Percentiles rank a stretch among this genome's conserved stretches.
Evolutionary conservation across 2,329 filamentous ascomycete species (phyloP).

Genomic region (Colletotrichum incanum): DNA sequence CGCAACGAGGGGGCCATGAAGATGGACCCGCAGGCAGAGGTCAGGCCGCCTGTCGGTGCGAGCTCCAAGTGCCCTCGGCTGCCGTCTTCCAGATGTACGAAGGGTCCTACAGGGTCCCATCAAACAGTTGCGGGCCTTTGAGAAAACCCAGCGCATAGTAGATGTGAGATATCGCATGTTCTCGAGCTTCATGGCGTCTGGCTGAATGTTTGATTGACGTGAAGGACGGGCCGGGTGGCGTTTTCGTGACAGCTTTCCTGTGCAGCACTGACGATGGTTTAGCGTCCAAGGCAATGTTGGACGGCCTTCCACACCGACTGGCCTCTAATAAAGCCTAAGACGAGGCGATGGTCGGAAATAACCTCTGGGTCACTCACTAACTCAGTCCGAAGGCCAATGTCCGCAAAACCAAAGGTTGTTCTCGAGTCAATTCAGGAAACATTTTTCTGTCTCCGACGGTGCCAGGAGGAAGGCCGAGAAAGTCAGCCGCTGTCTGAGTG

Average conservation of each 20-base stretch:
- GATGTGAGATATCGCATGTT: slow-evolving; percentile 22
- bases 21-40: not conserved
- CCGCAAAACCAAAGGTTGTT: not conserved
- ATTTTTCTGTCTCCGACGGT: not conserved
- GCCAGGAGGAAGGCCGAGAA: not conserved
- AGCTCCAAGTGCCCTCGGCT: slow-evolving; percentile 15
- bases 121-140: not conserved
- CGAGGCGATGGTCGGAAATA: not conserved
- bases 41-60: slow-evolving; percentile 8
- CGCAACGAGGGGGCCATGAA: not conserved
- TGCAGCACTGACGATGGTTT: not conserved
- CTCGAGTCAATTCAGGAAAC: not conserved
- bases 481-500: not conserved
- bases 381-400: not conserved
- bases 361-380: not conserved
- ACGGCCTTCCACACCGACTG: not conserved
- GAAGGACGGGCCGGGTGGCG: slow-evolving; percentile 12
- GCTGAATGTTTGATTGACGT: slow-evolving; percentile 10
- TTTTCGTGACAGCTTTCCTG: slow-evolving; percentile 4
- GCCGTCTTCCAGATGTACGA: slow-evolving; percentile 18
- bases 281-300: not conserved
- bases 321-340: not conserved
- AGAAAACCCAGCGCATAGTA: not conserved
- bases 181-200: slow-evolving; percentile 3
- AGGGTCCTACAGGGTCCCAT: slow-evolving; percentile 33